Percentiles rank a stretch among this genome's conserved stretches.
Conservation (phyloP, 805 yeast genomes). For the Barnettozyma californica region DNA sequence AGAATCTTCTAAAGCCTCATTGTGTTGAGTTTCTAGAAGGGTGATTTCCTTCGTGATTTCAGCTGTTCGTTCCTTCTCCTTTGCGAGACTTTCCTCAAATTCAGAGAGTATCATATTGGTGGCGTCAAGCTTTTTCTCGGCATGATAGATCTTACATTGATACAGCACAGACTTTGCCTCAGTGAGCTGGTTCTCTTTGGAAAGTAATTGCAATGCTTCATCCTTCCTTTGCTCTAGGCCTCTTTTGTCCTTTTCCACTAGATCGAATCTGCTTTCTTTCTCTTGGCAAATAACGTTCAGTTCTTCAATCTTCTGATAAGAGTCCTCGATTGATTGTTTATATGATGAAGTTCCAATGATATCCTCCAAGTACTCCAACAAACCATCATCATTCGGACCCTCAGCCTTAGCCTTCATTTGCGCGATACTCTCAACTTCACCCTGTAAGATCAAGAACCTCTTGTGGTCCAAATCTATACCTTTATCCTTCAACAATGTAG, state of each 20-base stretch:
- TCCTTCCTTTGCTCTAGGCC: slow-evolving; percentile 58
- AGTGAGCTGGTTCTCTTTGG: slow-evolving; percentile 55
- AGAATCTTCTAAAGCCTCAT: slow-evolving; percentile 18
- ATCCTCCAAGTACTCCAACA: slow-evolving; percentile 91
- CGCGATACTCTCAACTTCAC: slow-evolving; percentile 97
- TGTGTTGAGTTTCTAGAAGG: slow-evolving; percentile 27
- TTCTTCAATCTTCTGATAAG: slow-evolving; percentile 56
- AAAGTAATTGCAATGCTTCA: slow-evolving; percentile 62
- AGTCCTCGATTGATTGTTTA: slow-evolving; percentile 67
- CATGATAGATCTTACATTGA: slow-evolving; percentile 45
- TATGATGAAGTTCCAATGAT: slow-evolving; percentile 91
- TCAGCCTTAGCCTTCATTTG: slow-evolving; percentile 99
- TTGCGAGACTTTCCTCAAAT: slow-evolving; percentile 35
- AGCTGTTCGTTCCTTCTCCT: slow-evolving; percentile 38
- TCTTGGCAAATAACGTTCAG: slow-evolving; percentile 76
- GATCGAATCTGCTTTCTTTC: slow-evolving; percentile 71
- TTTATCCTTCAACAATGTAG: slow-evolving; percentile 62
- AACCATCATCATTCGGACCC: slow-evolving; percentile 85
- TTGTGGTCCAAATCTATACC: slow-evolving; percentile 96
- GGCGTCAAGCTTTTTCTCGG: slow-evolving; percentile 34
- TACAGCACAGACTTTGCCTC: slow-evolving; percentile 47
- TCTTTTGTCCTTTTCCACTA: slow-evolving; percentile 72
- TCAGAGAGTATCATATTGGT: slow-evolving; percentile 35
- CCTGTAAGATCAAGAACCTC: slow-evolving; percentile 89
- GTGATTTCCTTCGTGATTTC: slow-evolving; percentile 36